Conservation (phyloP, 352 stramenopile genomes). For the Thraustochytrium sp. region DNA sequence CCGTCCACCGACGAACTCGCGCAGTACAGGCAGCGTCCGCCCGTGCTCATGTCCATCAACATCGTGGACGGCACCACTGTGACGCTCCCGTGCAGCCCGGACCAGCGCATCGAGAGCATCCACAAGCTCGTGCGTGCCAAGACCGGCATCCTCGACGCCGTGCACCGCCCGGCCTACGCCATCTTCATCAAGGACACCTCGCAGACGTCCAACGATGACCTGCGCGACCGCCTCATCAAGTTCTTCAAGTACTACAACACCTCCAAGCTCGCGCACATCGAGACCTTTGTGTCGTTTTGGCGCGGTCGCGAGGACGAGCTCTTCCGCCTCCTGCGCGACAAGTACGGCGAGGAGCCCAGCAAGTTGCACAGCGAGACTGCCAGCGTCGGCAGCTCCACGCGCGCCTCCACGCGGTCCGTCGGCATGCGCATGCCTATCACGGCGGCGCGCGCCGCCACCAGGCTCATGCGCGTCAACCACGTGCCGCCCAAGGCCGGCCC, state of each 20-base stretch:
- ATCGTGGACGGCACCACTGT: slow-evolving; percentile 25
- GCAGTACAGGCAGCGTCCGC: slow-evolving; percentile 14
- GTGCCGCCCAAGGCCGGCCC: not conserved
- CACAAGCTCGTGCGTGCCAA: slow-evolving; percentile 26
- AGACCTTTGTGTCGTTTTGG: slow-evolving; percentile 26
- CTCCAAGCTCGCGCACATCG: slow-evolving; percentile 31
- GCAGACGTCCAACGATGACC: not conserved
- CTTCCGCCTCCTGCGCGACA: slow-evolving; percentile 4
- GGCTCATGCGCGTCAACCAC: slow-evolving; percentile 28
- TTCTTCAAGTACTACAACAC: slow-evolving; percentile 45
- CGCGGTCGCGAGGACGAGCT: slow-evolving; percentile 35
- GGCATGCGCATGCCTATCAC: slow-evolving; percentile 3
- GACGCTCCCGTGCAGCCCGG: slow-evolving; percentile 1
- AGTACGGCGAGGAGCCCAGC: slow-evolving; percentile 33
- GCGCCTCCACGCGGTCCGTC: not conserved
- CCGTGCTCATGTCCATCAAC: slow-evolving; percentile 25
- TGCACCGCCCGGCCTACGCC: not conserved
- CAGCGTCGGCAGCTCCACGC: not conserved
- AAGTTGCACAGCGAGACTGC: slow-evolving; percentile 4
- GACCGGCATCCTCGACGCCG: slow-evolving; percentile 22
- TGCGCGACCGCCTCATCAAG: slow-evolving; percentile 38
- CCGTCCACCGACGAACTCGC: not conserved
- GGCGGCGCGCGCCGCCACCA: not conserved
- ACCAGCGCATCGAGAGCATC: slow-evolving; percentile 24
- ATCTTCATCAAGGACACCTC: slow-evolving; percentile 38